Evolutionary conservation across 805 yeast species (phyloP), one percentile per base, ranked within the genome.

Genomic region (Blastobotrys peoriensis): DNA sequence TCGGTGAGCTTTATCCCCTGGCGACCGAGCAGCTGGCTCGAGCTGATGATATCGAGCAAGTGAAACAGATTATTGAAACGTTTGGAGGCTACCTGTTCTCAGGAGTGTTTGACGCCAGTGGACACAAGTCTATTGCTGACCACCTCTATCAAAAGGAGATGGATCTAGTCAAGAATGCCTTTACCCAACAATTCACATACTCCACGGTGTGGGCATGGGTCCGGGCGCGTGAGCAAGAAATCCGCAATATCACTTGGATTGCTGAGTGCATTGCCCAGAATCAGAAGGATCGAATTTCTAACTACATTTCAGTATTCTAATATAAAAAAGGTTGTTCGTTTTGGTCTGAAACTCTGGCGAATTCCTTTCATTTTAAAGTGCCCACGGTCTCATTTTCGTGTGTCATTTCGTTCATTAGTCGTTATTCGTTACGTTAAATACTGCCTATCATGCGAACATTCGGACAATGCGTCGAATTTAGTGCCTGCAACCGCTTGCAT

Each of bases 231-330:
- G 98, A 93, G 67, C 98, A 94, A 68, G 99, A 93, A 66, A 79
- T 94, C 48, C 78, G 98, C 67, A 93, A 93, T 64, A 83, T 93
- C 54, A 87, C 98, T n/a, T 93, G 99, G 99, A 91, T 93, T 46
- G 96, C 98, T 40, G 99, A 93, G 70, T 93, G 99, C 72, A 93
- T 93, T 69, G 96, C 98, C 25, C 98, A 94, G 66, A 89, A 88
- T 63, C 99, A 93, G 73, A 86, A 88, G 70, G 94, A 86, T 62
- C 79, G 96, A 65, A 86, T 93, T 54, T 81, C 83, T 57, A 86
- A 86, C 64, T 94, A 88, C 64, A 88, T 94, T 49, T 72, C 94
- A 36, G 96, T 91, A 34, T 87, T 81, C 56, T 88, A 69, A 38
- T 16, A n/a, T 25, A n/a, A n/a, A n/a, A n/a, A n/a, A n/a, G n/a